These are phyloP conservation scores for Hyaloperonospora brassicae DNA, from an alignment of 352 stramenopile species.

Conservation along the genomic window DNA sequence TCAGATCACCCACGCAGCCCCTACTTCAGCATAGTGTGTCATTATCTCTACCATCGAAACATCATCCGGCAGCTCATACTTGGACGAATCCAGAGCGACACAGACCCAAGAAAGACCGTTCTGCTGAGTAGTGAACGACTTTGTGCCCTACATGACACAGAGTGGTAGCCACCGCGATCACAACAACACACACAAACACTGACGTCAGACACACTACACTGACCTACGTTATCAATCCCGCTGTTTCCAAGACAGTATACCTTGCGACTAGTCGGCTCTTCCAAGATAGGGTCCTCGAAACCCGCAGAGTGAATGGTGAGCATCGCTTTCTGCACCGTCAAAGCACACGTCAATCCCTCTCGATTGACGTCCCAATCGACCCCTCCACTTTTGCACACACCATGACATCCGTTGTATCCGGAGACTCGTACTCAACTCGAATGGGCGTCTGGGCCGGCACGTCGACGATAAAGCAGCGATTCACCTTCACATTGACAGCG, in stretches of 20 bases:
- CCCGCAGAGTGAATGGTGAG: constrained; percentile 56
- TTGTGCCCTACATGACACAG: constrained; percentile 34
- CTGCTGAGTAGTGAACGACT: constrained; percentile 55
- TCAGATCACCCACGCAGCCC: background rate
- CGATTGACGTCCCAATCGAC: too few species aligned
- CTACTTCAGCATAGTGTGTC: background rate
- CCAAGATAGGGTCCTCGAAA: constrained; percentile 38
- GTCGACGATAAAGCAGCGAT: constrained; percentile 77
- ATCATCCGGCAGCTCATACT: constrained; percentile 48
- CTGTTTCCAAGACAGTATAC: constrained; percentile 14
- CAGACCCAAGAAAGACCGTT: constrained; percentile 71
- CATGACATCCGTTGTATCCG: constrained; percentile 73
- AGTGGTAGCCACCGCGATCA: background rate
- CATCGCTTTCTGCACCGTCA: constrained; percentile 42
- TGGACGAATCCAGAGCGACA: constrained; percentile 54
- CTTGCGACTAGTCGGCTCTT: constrained; percentile 48
- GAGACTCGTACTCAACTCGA: constrained; percentile 76
- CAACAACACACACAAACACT: constrained; percentile 1
- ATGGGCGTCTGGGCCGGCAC: constrained; percentile 69
- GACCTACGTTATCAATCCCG: too few species aligned
- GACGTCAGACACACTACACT: too few species aligned
- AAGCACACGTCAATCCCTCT: background rate
- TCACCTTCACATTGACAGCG: constrained; percentile 22
- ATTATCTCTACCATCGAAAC: constrained; percentile 47
- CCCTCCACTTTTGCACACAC: constrained; percentile 13